Evolutionary conservation across 371 early-diverging fungal species (phyloP).

Genomic region (Rhizomucor pusillus): DNA sequence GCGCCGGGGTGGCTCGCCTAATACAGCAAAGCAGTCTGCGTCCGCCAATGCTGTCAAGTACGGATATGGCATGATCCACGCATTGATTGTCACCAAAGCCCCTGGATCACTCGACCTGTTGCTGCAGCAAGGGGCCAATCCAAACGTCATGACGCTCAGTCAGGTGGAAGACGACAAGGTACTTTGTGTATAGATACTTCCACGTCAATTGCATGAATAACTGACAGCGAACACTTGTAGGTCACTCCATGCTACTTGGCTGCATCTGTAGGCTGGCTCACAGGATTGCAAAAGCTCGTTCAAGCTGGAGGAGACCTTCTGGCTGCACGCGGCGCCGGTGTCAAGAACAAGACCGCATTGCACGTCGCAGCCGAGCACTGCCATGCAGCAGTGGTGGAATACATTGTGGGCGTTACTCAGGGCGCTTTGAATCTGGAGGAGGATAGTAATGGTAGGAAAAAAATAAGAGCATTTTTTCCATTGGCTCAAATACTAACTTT

Average conservation of each 20-base stretch:
- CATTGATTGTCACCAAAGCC: slow-evolving; percentile 38
- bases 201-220: neutral
- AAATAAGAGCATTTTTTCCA: neutral
- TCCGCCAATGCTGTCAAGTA: slow-evolving; percentile 29
- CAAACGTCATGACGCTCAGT: slow-evolving; percentile 32
- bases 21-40: slow-evolving; percentile 42
- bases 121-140: slow-evolving; percentile 47
- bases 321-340: slow-evolving; percentile 36
- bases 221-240: slow-evolving; percentile 6
- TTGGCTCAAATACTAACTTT: neutral
- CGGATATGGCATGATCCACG: slow-evolving; percentile 50
- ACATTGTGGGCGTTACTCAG: slow-evolving; percentile 35
- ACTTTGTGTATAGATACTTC: neutral
- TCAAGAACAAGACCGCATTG: slow-evolving; percentile 35
- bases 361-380: slow-evolving; percentile 44
- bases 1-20: slow-evolving; percentile 46
- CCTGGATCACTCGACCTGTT: slow-evolving; percentile 30
- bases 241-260: slow-evolving; percentile 46
- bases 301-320: slow-evolving; percentile 41
- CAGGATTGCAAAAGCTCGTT: slow-evolving; percentile 35
- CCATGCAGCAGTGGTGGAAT: slow-evolving; percentile 36
- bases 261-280: slow-evolving; percentile 39
- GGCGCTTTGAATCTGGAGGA: slow-evolving; percentile 34
- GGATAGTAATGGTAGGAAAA: slow-evolving; percentile 28
- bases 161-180: slow-evolving; percentile 43